phyloP scores from a whole-genome alignment of 345 rosid species.

The Populus ilicifolia region DNA sequence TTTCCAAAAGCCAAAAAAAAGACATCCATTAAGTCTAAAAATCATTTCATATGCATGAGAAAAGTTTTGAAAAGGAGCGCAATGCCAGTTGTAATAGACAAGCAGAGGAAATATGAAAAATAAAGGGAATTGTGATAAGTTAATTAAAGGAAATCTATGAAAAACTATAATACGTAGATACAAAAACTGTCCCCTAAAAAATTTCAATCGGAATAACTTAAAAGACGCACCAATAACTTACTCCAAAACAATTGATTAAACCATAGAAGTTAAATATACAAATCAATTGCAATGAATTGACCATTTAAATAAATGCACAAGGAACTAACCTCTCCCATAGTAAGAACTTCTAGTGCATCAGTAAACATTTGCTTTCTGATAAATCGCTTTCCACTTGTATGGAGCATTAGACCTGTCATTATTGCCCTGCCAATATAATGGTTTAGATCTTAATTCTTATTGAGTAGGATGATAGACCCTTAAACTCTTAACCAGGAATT shows the following conservation, averaged over 20 bases:
- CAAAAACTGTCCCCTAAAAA: neutral
- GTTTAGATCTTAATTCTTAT: conserved; percentile 5
- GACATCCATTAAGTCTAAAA: neutral
- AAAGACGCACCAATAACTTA: neutral
- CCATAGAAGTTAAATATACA: neutral
- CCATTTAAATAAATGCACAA: neutral
- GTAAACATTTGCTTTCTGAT: conserved; percentile 51
- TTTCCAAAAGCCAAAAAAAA: neutral
- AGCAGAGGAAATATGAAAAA: neutral
- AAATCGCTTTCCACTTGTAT: conserved; percentile 66
- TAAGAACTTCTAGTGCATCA: conserved; percentile 86
- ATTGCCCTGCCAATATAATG: conserved; percentile 49
- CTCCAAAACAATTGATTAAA: neutral
- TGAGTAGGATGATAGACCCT: neutral
- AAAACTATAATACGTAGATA: neutral
- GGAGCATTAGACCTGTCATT: conserved; percentile 95
- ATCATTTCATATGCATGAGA: neutral
- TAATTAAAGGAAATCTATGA: neutral
- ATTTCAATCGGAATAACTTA: neutral
- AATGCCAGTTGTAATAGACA: neutral
- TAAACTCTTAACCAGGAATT: neutral
- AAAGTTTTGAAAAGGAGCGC: neutral
- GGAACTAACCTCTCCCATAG: conserved; percentile 81
- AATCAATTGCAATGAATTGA: neutral
- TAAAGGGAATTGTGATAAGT: neutral